Base-by-base conservation (phyloP, 2,329 filamentous ascomycete species). In the Apiospora aurea region DNA sequence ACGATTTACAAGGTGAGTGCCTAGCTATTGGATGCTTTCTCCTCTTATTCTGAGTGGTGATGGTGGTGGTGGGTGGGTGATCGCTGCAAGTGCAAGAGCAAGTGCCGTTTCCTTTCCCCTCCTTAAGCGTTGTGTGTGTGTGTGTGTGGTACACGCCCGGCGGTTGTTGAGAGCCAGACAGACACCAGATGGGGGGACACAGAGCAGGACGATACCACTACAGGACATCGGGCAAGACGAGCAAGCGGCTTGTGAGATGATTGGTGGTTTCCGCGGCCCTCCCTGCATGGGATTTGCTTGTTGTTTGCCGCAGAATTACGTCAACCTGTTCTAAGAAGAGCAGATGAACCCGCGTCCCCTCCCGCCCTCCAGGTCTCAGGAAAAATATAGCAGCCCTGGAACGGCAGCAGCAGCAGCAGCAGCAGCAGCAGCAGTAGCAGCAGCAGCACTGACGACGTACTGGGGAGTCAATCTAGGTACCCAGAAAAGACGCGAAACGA, bases 301-400 rank as follows among this genome's bases (percentile, higher is more conserved):
- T 38, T 29, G 47, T 49, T 49, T 49, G 67, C 67, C 67, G 67
- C 44, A 34, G 38, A 38, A 69, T 69, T 69, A 69, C 67, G 67
- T 69, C 67, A 69, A 69, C 16, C 34, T 69, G 67, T 41, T 69
- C 44, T 69, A 69, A 69, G 49, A 14, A 38, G 34, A 49, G 44
- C 26, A 29, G 26, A 29, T 29, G 26, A 29, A 3, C 26, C 26
- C 7, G 6, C 38, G 38, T 41, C 38, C 16, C 64, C 8, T 2
- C 44, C 43, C 46, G 24, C 46, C 24, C 24, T 26, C 46, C 66
- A 46, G 14, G 66, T 68, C 66, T 68, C n/a, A 44, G 66, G 66
- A 29, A 34, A 24, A 47, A 34, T 29, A 29, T 43, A 14, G 41
- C 13, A 43, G 41, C 41, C 2, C 26, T 29, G 26, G 26, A 11